Conservation (phyloP, 345 rosid species). For the Anastatica hierochuntica region DNA sequence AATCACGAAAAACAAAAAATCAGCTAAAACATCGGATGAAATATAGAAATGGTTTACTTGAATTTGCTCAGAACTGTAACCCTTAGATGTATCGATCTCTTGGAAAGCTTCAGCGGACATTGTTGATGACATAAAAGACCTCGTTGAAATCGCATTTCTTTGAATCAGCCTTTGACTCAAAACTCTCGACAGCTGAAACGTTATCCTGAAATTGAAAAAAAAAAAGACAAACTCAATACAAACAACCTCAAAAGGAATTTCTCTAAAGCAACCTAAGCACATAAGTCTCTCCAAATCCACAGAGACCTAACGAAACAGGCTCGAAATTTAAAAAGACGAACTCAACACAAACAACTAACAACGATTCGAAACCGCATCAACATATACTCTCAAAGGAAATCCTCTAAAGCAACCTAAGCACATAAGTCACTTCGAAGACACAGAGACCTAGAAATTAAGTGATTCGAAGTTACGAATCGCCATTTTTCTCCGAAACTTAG, state of each 20-base stretch:
- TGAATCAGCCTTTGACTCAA: slow-evolving; percentile 23
- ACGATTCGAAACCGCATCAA: not conserved
- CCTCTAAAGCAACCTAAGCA: not conserved
- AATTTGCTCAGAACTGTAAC: slow-evolving; percentile 83
- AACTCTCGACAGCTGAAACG: slow-evolving; percentile 29
- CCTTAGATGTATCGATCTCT: slow-evolving; percentile 43
- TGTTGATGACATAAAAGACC: slow-evolving; percentile 59
- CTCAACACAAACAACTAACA: not conserved
- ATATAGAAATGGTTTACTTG: slow-evolving; percentile 41
- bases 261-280: not conserved
- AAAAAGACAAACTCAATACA: not conserved
- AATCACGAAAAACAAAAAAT: not conserved
- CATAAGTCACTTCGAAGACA: not conserved
- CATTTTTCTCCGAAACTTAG: not conserved
- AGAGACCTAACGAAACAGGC: not conserved
- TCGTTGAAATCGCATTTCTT: slow-evolving; percentile 32
- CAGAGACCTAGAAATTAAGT: not conserved
- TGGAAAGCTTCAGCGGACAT: slow-evolving; percentile 45
- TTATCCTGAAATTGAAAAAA: slow-evolving; percentile 33
- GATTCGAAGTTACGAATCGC: not conserved
- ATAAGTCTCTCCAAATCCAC: not conserved
- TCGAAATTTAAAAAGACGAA: not conserved
- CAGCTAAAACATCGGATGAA: not conserved
- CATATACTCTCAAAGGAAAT: too few species aligned
- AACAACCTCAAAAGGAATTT: not conserved